phyloP scores from a whole-genome alignment of 2,329 filamentous ascomycete species.

The Amylocarpus encephaloides region DNA sequence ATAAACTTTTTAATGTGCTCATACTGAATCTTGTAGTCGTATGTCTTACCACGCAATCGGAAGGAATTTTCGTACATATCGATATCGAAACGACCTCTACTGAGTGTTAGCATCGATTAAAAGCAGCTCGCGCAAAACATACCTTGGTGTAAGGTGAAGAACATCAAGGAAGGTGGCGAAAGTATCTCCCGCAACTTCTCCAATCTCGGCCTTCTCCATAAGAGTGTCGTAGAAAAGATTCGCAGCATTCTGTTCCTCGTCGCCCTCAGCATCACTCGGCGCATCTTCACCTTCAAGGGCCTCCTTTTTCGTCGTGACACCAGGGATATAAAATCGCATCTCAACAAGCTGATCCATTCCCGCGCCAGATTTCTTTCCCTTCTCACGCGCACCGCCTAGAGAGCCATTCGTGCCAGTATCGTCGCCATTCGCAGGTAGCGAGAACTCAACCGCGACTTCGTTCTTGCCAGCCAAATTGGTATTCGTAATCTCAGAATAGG shows the following conservation, averaged over 20 bases:
- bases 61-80: constrained; percentile 99
- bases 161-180: constrained; percentile 97
- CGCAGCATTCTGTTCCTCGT: constrained; percentile 90
- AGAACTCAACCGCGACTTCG: constrained; percentile 93
- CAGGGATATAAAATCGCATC: constrained; percentile 98
- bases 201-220: constrained; percentile 98
- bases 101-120: constrained; percentile 22
- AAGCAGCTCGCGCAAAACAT: constrained; percentile 24
- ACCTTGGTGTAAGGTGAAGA: constrained; percentile 91
- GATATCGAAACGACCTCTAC: constrained; percentile 96
- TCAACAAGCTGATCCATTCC: constrained; percentile 91
- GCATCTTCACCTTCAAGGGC: constrained; percentile 58
- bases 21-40: constrained; percentile 99
- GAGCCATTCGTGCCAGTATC: constrained; percentile 69
- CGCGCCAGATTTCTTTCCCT: constrained; percentile 83
- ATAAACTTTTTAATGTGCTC: constrained; percentile 98
- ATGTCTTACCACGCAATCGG: constrained; percentile 94
- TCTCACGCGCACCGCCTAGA: constrained; percentile 64
- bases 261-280: constrained; percentile 49
- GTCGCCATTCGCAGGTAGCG: constrained; percentile 63
- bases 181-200: constrained; percentile 96
- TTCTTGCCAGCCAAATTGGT: constrained; percentile 97
- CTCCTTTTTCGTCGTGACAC: constrained; percentile 74
- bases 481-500: constrained; percentile 95
- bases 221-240: constrained; percentile 97